phyloP scores from a whole-genome alignment of 192 early-diverging fungal genomes.

The Coemansia sp. region DNA sequence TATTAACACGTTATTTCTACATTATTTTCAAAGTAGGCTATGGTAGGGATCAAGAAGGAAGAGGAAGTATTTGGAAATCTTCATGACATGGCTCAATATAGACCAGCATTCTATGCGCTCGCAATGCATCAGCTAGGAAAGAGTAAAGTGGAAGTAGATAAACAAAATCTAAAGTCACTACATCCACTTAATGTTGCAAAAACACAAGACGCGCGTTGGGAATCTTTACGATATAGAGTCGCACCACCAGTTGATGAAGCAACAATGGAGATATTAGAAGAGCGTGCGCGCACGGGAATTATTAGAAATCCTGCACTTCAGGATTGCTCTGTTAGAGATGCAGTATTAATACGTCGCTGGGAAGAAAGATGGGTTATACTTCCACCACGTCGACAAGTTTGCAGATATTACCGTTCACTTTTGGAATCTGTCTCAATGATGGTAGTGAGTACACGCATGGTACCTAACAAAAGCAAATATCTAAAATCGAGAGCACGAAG shows the following conservation, averaged over 20 bases:
- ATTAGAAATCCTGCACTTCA: neutral
- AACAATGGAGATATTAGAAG: slow-evolving; percentile 33
- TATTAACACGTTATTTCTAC: neutral
- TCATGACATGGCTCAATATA: slow-evolving; percentile 23
- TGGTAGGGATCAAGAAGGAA: slow-evolving; percentile 18
- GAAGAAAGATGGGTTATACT: slow-evolving; percentile 34
- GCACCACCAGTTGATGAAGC: slow-evolving; percentile 28
- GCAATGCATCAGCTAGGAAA: slow-evolving; percentile 30
- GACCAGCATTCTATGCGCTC: slow-evolving; percentile 46
- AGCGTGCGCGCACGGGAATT: slow-evolving; percentile 26
- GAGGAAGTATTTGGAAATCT: slow-evolving; percentile 42
- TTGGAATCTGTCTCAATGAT: slow-evolving; percentile 21
- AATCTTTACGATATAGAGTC: slow-evolving; percentile 12
- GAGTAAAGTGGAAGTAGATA: slow-evolving; percentile 21
- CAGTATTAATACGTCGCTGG: slow-evolving; percentile 19
- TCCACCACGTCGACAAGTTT: slow-evolving; percentile 20
- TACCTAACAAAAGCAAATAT: slow-evolving; percentile 21
- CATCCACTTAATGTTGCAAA: slow-evolving; percentile 47
- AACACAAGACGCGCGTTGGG: slow-evolving; percentile 42
- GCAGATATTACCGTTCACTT: slow-evolving; percentile 35
- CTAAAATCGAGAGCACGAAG: slow-evolving; percentile 9
- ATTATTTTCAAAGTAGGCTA: slow-evolving; percentile 16
- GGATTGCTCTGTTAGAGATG: neutral
- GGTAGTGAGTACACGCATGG: slow-evolving; percentile 13
- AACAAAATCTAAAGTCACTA: slow-evolving; percentile 18